Base-by-base conservation (phyloP, 139 green algal species). In the Marvania coccoides region DNA sequence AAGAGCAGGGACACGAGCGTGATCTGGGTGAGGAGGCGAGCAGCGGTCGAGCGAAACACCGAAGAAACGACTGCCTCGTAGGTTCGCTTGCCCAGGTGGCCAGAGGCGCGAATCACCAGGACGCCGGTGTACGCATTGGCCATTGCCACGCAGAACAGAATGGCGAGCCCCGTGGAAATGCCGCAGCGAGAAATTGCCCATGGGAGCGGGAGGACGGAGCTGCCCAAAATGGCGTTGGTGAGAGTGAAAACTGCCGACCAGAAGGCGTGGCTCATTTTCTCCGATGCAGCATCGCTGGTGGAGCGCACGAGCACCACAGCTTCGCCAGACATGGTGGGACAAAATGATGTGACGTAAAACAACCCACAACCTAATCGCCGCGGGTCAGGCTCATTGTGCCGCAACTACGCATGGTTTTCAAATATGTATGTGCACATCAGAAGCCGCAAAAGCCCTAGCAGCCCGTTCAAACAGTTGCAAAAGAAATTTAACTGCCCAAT, bases 1-100 rank as follows among this genome's bases (percentile, higher is more conserved):
- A 83, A 92, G 39, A 95, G 73, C 62, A 95, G 75, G 33, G 91
- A 67, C 28, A 95, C 70, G 4, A 94, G 67, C 12, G 54, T 78
- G 1, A 82, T 42, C 48, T 91, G 82, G 0, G 86, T 87, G 23
- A 86, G 34, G 0, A 85, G n/a, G 45, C 9, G 34, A 29, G 26
- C 28, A 23, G 42, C n/a, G 38, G 59, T 58, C 23, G 12, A 13
- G 12, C 10, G 34, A 26, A 29, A 23, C 8, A 24, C 57, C 12
- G 26, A 28, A 6, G 34, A 40, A 54, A 80, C 77, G 5, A 91
- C 54, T 5, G 65, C 77, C 73, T 94, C 87, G 46, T 88, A 93
- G 5, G 63, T 85, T 55, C 76, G 65, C 13, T 65, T 62, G 10
- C 75, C 71, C 6, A 78, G 81, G 6, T 48, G 42, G 23, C 63